Evolutionary conservation across 2,329 filamentous ascomycete species (phyloP).

Genomic region (Dendryphion nanum): DNA sequence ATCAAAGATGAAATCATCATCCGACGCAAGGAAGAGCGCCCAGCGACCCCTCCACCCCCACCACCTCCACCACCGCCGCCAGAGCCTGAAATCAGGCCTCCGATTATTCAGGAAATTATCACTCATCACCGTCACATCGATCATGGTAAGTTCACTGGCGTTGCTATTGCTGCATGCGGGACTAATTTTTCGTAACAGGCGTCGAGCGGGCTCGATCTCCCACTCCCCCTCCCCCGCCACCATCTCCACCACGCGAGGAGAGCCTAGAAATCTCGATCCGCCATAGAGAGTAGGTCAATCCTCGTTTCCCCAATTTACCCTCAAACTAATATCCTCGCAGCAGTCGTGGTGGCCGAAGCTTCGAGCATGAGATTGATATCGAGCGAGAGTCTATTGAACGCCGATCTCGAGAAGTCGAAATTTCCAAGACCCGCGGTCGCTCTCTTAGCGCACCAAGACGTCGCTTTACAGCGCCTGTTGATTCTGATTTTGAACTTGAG

Average conservation of each 20-base stretch:
- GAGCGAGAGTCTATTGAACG: slow-evolving; percentile 49
- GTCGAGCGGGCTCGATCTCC: slow-evolving; percentile 49
- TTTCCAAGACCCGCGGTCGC: slow-evolving; percentile 34
- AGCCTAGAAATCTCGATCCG: slow-evolving; percentile 57
- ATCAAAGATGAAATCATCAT: slow-evolving; percentile 45
- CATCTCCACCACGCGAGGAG: slow-evolving; percentile 50
- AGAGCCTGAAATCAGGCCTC: slow-evolving; percentile 69
- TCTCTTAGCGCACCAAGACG: slow-evolving; percentile 48
- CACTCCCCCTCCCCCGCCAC: slow-evolving; percentile 50
- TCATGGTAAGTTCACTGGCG: slow-evolving; percentile 61
- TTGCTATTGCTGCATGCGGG: background rate
- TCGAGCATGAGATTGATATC: slow-evolving; percentile 67
- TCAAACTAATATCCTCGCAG: slow-evolving; percentile 15
- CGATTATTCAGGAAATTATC: slow-evolving; percentile 84
- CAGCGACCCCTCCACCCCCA: slow-evolving; percentile 52
- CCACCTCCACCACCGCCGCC: slow-evolving; percentile 52
- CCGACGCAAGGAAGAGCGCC: slow-evolving; percentile 42
- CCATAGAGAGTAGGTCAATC: slow-evolving; percentile 45
- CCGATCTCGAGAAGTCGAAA: slow-evolving; percentile 22
- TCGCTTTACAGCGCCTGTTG: slow-evolving; percentile 26
- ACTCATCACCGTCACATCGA: slow-evolving; percentile 86
- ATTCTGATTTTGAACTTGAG: slow-evolving; percentile 53
- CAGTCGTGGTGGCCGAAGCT: slow-evolving; percentile 45
- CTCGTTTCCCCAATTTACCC: background rate
- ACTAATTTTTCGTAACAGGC: slow-evolving; percentile 28